A percentile compares a stretch with the other conserved stretches of the same genome.
These are phyloP conservation scores for Phallus indusiatus DNA, from an alignment of 768 basidiomycete genomes.

Conservation along the genomic window DNA sequence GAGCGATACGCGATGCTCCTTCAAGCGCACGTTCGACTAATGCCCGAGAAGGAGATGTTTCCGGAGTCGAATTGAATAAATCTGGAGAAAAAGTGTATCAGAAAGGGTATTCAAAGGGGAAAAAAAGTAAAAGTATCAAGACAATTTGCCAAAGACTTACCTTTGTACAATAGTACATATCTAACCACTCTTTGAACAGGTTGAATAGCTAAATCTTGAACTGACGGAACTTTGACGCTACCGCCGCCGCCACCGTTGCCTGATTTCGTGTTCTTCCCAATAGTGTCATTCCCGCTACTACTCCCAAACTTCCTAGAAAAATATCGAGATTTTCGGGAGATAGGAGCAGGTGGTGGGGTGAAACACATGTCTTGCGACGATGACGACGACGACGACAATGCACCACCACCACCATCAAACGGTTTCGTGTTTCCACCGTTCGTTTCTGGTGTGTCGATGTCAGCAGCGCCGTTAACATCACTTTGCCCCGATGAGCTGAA, in stretches of 20 bases:
- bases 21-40: slow-evolving; percentile 52
- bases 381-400: not conserved
- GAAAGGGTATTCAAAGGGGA: not conserved
- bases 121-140: not conserved
- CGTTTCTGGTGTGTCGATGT: no score
- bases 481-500: not conserved
- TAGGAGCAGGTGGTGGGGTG: not conserved
- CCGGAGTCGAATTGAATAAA: slow-evolving; percentile 40
- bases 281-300: not conserved
- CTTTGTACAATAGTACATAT: slow-evolving; percentile 52
- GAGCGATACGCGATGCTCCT: slow-evolving; percentile 46
- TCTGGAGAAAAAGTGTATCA: slow-evolving; percentile 27
- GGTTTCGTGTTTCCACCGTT: no score
- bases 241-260: no score
- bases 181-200: slow-evolving; percentile 57
- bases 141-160: slow-evolving; percentile 25
- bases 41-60: slow-evolving; percentile 36
- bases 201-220: slow-evolving; percentile 54
- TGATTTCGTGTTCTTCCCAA: not conserved
- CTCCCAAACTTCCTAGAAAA: not conserved
- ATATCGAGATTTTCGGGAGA: not conserved
- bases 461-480: not conserved
- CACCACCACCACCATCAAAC: no score
- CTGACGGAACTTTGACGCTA: slow-evolving; percentile 18
- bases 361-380: not conserved